Evolutionary conservation across 208 protist species (phyloP).

Genomic region (Strigomonas galati): DNA sequence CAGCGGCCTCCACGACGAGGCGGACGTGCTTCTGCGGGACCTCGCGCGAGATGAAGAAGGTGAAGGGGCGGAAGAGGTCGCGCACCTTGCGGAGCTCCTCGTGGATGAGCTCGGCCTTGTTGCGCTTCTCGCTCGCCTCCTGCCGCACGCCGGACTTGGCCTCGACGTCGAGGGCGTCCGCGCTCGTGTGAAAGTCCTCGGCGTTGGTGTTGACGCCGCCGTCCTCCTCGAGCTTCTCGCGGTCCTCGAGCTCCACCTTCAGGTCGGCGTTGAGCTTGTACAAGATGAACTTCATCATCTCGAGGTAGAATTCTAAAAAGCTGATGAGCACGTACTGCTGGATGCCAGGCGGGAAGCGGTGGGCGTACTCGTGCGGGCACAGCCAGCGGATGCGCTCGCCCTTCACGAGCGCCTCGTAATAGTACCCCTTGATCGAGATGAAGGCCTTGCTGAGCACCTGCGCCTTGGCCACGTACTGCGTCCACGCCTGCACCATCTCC

Average conservation of each 20-base stretch:
- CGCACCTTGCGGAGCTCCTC: constrained; percentile 63
- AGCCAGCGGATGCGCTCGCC: constrained; percentile 97
- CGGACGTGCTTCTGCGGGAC: constrained; percentile 84
- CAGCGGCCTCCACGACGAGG: constrained; percentile 87
- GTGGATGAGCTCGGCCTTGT: constrained; percentile 39
- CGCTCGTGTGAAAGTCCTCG: constrained; percentile 34
- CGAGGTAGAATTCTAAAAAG: constrained; percentile 98
- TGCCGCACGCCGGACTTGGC: constrained; percentile 11
- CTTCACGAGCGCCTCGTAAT: constrained; percentile 97
- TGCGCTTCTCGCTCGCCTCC: constrained; percentile 28
- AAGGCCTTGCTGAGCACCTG: constrained; percentile 93
- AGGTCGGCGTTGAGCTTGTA: constrained; percentile 94
- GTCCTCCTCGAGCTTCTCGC: constrained; percentile 58
- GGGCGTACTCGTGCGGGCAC: constrained; percentile 96
- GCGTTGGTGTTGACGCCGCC: constrained; percentile 30
- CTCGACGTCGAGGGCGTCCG: constrained; percentile 21
- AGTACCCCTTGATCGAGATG: constrained; percentile 98
- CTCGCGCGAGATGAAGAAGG: constrained; percentile 90
- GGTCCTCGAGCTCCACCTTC: constrained; percentile 63
- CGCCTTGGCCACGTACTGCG: constrained; percentile 80
- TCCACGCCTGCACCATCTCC: constrained; percentile 71
- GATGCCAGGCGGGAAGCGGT: constrained; percentile 92
- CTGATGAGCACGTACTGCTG: constrained; percentile 95
- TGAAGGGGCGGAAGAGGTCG: constrained; percentile 63
- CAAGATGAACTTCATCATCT: constrained; percentile 96